Base-by-base conservation (phyloP, 208 protist genomes). In the Wallacemonas collosoma region DNA sequence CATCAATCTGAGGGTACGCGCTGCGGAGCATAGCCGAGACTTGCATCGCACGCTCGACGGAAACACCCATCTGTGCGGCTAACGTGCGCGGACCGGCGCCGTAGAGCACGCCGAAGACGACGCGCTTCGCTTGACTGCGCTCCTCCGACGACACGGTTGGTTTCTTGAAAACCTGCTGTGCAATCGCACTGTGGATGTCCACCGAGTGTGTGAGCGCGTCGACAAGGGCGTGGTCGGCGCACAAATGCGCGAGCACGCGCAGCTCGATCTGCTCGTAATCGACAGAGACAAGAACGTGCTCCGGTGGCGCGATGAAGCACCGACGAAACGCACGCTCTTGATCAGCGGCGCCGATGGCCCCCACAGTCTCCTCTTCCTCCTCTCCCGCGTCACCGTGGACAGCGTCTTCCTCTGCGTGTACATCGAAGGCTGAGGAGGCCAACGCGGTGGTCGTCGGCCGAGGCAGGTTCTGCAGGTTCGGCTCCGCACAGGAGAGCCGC, bases 251-350 rank as follows among this genome's bases (percentile, higher is more conserved):
- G n/a, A 97, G 76, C 35, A 97, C 85, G 14, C 93, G 91, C 1
- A 96, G 80, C 75, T 97, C 93, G 61, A 97, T 95, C 71, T 97
- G 93, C 71, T 93, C 80, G 78, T 95, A 97, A 72, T 97, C 93
- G n/a, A 95, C 71, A 26, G 91, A 91, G 48, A 96, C 57, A 43
- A 97, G 80, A 43, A 83, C 76, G 35, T 66, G 76, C 3, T 86
- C 88, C 0, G 72, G 63, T 14, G 87, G 85, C 0, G 89, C 85
- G 11, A 93, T 72, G 69, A 97, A 95, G 73, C 89, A 94, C 39
- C 82, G 82, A 3, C 92, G 92, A 60, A 96, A 90, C 1, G 80
- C 83, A 14, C 83, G 71, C 61, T 83, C 77, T 50, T 89, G 26
- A 26, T 26, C 26, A 26, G 26, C 26, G 26, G 26, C 26, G 26